A percentile compares a stretch with the other conserved stretches of the same genome.
phyloP scores from a whole-genome alignment of 2,329 filamentous ascomycete species.

The Colletotrichum melonis region DNA sequence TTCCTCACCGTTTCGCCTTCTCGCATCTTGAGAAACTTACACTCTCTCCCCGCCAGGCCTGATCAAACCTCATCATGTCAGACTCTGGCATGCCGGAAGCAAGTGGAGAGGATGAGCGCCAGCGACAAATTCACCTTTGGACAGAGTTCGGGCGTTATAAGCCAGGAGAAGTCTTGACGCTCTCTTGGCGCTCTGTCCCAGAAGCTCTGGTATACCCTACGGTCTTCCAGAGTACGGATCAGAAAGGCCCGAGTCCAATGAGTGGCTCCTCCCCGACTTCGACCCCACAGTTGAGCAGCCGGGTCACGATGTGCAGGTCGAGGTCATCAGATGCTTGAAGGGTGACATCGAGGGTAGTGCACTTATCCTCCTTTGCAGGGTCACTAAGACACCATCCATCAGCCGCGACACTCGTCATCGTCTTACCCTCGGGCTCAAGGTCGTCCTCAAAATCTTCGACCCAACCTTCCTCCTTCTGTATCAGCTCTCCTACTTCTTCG shows the following conservation, averaged over 20 bases:
- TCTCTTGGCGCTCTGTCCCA: neutral
- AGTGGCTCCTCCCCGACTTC: neutral
- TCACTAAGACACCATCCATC: neutral
- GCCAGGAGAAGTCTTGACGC: neutral
- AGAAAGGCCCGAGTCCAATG: neutral
- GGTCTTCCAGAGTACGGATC: neutral
- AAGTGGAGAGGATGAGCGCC: too few species aligned
- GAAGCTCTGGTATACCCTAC: neutral
- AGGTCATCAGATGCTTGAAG: neutral
- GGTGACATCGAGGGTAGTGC: neutral
- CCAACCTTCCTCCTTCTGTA: neutral
- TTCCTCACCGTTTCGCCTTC: too few species aligned
- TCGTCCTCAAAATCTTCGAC: neutral
- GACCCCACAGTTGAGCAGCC: neutral
- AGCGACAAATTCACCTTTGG: too few species aligned
- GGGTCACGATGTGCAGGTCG: neutral
- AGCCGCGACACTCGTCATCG: neutral
- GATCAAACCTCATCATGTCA: too few species aligned
- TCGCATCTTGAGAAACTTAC: too few species aligned
- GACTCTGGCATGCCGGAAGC: too few species aligned
- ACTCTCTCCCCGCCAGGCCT: too few species aligned
- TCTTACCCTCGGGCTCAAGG: neutral
- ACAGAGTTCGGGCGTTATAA: neutral
- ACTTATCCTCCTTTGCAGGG: neutral
- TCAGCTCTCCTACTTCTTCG: too few species aligned